A percentile compares a stretch with the other conserved stretches of the same genome.
Evolutionary conservation across 2,329 filamentous ascomycete genomes (phyloP).

Genomic region (Sordariomycetes sp.): DNA sequence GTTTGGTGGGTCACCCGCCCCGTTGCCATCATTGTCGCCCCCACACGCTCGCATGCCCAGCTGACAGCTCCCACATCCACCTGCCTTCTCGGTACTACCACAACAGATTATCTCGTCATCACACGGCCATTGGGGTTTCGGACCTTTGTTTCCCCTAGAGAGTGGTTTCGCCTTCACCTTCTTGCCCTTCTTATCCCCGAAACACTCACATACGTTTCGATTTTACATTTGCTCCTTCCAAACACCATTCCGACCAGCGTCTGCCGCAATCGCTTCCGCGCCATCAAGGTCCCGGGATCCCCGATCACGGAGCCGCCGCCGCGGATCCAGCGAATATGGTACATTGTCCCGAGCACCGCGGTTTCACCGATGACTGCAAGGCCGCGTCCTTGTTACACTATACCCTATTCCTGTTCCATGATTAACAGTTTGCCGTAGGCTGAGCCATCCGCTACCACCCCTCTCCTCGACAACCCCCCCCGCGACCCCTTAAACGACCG

Average conservation of each 20-base stretch:
- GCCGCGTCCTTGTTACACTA: not conserved
- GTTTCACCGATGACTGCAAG: not conserved
- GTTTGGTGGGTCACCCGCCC: no score
- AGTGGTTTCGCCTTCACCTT: not conserved
- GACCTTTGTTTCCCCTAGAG: not conserved
- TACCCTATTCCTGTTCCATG: not conserved
- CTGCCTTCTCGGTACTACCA: not conserved
- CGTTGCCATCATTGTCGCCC: no score
- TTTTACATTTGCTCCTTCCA: not conserved
- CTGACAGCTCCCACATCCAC: not conserved
- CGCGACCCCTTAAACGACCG: slow-evolving; percentile 17
- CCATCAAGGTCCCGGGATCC: not conserved
- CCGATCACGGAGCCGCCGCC: not conserved
- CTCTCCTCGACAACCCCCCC: slow-evolving; percentile 19
- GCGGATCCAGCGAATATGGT: slow-evolving; percentile 1
- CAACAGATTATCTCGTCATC: not conserved
- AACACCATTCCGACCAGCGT: not conserved
- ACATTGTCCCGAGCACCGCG: slow-evolving; percentile 6
- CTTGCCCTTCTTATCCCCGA: not conserved
- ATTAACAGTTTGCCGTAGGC: not conserved
- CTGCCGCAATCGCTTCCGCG: not conserved
- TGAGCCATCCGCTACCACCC: slow-evolving; percentile 8
- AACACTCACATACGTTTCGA: not conserved
- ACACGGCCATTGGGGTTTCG: not conserved
- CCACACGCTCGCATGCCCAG: not conserved